Percentiles rank a stretch among this genome's conserved stretches.
These are phyloP conservation scores for Fragaria vesca DNA, from an alignment of 306 rosid species.

Conservation along the genomic window DNA sequence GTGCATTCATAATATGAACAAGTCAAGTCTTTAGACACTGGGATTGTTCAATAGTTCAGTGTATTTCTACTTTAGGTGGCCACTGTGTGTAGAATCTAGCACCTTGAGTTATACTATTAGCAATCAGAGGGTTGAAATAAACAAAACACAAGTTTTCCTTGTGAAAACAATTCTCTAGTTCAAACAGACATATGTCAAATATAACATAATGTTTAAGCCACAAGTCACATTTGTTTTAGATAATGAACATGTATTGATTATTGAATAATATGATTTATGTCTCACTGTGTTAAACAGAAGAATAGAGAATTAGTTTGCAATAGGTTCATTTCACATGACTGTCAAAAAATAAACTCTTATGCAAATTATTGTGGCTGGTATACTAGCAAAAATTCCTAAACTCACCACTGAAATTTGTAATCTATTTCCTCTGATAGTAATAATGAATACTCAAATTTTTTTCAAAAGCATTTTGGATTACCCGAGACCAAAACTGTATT, in stretches of 20 bases:
- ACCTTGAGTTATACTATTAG: not conserved
- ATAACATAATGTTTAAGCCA: not conserved
- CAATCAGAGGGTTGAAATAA: not conserved
- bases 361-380: not conserved
- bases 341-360: not conserved
- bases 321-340: conserved; percentile 1
- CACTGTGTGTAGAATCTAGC: not conserved
- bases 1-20: not conserved
- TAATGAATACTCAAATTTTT: not conserved
- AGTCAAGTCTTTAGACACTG: not conserved
- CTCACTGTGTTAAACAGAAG: not conserved
- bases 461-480: not conserved
- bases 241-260: not conserved
- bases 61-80: not conserved
- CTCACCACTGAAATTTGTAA: conserved; percentile 11
- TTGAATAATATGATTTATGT: not conserved
- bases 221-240: not conserved
- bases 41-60: not conserved
- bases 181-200: not conserved
- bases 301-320: not conserved
- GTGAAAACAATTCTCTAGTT: not conserved
- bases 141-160: not conserved
- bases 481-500: conserved; percentile 21
- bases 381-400: not conserved
- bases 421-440: conserved; percentile 2